Conservation (phyloP, 1,284 basidiomycete species). For the Flammula alnicola region DNA sequence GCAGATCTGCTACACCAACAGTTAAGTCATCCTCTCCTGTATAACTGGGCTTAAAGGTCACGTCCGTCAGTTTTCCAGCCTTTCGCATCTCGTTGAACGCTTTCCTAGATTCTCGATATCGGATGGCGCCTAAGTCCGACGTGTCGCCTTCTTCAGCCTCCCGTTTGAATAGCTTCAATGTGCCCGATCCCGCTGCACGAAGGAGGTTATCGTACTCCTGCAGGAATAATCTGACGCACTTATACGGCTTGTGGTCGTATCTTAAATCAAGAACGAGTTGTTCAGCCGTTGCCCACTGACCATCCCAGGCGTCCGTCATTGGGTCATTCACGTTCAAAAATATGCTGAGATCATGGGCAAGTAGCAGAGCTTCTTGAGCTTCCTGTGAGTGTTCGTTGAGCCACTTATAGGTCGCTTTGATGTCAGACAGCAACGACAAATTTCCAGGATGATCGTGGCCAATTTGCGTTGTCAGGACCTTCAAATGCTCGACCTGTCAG, state of each 20-base stretch:
- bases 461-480: slow-evolving; percentile 12
- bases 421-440: slow-evolving; percentile 8
- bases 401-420: slow-evolving; percentile 19
- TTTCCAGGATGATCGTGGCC: slow-evolving; percentile 13
- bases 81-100: slow-evolving; percentile 16
- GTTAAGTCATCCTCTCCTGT: no score
- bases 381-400: slow-evolving; percentile 9
- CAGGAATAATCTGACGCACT: slow-evolving; percentile 10
- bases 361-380: background rate
- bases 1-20: background rate
- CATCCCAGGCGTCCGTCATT: slow-evolving; percentile 7
- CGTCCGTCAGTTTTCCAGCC: slow-evolving; percentile 12
- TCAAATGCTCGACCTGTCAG: slow-evolving; percentile 18
- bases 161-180: background rate
- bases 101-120: background rate
- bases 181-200: slow-evolving; percentile 12
- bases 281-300: slow-evolving; percentile 11
- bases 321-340: slow-evolving; percentile 21
- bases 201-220: slow-evolving; percentile 15
- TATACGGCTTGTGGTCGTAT: slow-evolving; percentile 11
- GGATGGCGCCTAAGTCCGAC: background rate
- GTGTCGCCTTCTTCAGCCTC: no score
- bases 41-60: slow-evolving; percentile 13
- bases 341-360: background rate
- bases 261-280: slow-evolving; percentile 16